Base-by-base conservation (phyloP, 2,329 filamentous ascomycete genomes). In the Xylaria sp. region DNA sequence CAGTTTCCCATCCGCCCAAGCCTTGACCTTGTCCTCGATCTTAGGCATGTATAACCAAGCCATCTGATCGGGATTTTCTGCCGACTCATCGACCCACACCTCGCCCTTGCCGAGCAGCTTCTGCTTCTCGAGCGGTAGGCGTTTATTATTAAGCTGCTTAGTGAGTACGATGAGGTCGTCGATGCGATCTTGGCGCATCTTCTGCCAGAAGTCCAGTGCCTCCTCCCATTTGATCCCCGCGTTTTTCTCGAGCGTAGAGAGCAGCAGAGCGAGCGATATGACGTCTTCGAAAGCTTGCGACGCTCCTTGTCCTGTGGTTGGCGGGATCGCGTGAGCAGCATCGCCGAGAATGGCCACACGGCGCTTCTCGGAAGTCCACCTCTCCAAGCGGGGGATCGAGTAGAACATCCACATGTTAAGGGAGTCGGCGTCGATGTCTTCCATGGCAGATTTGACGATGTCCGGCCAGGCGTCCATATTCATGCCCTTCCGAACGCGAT, bases 281-380 rank as follows among this genome's bases (percentile, higher is more conserved):
- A 65, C 67, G 47, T 71, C 69, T 19, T 70, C 68, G 29, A 71
- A 67, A 2, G 69, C 68, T 49, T 66, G 65, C 38, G 66, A 66
- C 5, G 67, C 66, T 11, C 70, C 70, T 21, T 69, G 55, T 9
- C 60, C 63, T 0, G 64, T 64, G 1, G 65, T 64, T 1, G 67
- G 66, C 8, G 67, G 66, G 43, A 69, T 63, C 19, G 66, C 67
- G 52, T 69, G 67, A 6, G 67, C 66, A 1, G 67, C 64, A 46
- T 35, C 10, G n/a, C 46, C 46, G 29, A 48, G 46, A 35, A 48
- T 48, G 5, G 25, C 46, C 3, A 48, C 46, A 15, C 46, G 65
- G 13, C 56, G 60, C 35, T 51, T 60, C 40, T 23, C n/a, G 9
- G 62, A 65, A n/a, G 64, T 55, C 66, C 67, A 69, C 3, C 25